Evolutionary conservation across 2,329 filamentous ascomycete species (phyloP).

Genomic region (Fusarium pseudonygamai): DNA sequence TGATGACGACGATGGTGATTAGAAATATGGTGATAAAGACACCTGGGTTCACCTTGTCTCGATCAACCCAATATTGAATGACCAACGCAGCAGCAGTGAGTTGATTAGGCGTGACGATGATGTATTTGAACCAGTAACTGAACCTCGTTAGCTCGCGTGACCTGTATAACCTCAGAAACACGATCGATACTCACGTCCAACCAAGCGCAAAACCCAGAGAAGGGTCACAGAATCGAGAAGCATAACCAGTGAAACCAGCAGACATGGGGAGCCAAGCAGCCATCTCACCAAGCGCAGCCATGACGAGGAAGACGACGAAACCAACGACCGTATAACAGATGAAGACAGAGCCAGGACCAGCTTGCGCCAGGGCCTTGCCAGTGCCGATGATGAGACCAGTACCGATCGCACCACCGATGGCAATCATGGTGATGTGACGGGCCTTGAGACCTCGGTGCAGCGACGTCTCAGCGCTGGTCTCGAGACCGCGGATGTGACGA

Average conservation of each 20-base stretch:
- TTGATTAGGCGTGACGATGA: slow-evolving; percentile 87
- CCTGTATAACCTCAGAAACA: background rate
- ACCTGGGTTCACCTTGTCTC: slow-evolving; percentile 75
- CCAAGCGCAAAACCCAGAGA: slow-evolving; percentile 83
- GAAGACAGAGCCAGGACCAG: slow-evolving; percentile 72
- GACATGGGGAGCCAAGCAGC: slow-evolving; percentile 82
- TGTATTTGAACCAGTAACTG: slow-evolving; percentile 78
- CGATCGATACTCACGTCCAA: slow-evolving; percentile 65
- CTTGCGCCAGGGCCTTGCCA: slow-evolving; percentile 62
- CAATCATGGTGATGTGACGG: slow-evolving; percentile 68
- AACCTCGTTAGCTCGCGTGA: slow-evolving; percentile 11
- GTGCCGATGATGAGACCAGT: slow-evolving; percentile 80
- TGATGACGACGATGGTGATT: slow-evolving; percentile 70
- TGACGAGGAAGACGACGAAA: slow-evolving; percentile 80
- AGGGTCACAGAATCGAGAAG: slow-evolving; percentile 80
- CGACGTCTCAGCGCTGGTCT: slow-evolving; percentile 59
- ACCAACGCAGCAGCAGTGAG: slow-evolving; percentile 82
- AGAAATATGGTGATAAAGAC: slow-evolving; percentile 81
- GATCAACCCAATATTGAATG: slow-evolving; percentile 78
- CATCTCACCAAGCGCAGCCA: slow-evolving; percentile 86
- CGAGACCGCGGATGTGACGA: slow-evolving; percentile 57
- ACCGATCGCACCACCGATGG: slow-evolving; percentile 78
- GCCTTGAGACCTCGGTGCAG: slow-evolving; percentile 64
- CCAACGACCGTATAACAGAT: slow-evolving; percentile 77
- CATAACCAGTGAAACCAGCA: slow-evolving; percentile 84